Base-by-base conservation (phyloP, 495 filamentous ascomycete genomes). In the Astrothelium subdiscretum region DNA sequence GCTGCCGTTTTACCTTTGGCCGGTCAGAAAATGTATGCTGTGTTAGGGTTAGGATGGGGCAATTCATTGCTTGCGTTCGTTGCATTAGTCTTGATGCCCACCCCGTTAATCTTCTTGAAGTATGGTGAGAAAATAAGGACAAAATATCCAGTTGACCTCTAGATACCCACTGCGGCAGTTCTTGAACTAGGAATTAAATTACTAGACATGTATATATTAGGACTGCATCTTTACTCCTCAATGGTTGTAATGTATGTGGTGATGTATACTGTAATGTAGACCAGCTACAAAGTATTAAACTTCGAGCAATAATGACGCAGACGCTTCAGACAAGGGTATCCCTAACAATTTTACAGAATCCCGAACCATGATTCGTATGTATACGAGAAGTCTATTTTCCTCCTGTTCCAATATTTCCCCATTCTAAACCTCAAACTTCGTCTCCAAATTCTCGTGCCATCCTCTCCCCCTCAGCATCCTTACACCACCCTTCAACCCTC, bases 401-500 rank as follows among this genome's bases (percentile, higher is more conserved):
- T 20, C 43, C 43, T 22, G 12, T 22, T 18, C 12, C 13, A 5
- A 48, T 2, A 24, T 58, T 13, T 24, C 20, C 26, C 54, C 13
- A 57, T 24, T 22, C 58, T 18, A 11, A 27, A 43, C 32, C 11
- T 4, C 31, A 10, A 60, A 11, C 31, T 4, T 27, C 32, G 11
- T 31, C 42, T 57, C 31, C 57, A 32, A 51, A 22, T 59, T 59
- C 59, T 38, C 32, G 3, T 43, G 4, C 63, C 54, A 58, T 24
- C 31, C 32, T 32, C 27, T 52, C 67, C 32, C 59, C 32, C 59
- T 61, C 32, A 42, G 81, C 83, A 31, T 85, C 83, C 35, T 81
- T 75, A 18, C 94, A 81, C 91, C 91, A 95, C 38, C 76, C 76
- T 64, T 88, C 83, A 38, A 95, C 81, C 63, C 83, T 77, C 20